Evolutionary conservation across 768 basidiomycete genomes (phyloP).

Genomic region (Cyclocybe cylindracea): DNA sequence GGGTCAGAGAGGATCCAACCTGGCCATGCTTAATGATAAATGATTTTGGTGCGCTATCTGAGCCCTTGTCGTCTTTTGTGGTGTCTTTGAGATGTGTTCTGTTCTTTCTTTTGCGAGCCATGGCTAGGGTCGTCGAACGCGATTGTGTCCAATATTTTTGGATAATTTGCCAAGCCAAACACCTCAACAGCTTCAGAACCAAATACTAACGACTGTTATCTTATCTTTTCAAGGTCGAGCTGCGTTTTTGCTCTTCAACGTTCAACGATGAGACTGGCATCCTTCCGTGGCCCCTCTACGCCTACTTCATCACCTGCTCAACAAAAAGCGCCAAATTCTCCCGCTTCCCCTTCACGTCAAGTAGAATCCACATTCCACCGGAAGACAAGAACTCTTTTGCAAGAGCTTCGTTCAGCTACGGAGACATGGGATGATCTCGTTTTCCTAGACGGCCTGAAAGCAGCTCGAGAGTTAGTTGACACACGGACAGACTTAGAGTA

Average conservation of each 20-base stretch:
- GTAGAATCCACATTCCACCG: constrained; percentile 82
- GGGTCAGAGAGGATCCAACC: constrained; percentile 82
- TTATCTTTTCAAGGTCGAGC: too few relatives aligned
- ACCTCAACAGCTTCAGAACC: too few relatives aligned
- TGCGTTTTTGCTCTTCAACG: neutral
- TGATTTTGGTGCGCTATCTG: constrained; percentile 67
- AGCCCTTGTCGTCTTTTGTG: constrained; percentile 30
- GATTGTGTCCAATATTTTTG: constrained; percentile 1
- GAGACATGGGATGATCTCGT: constrained; percentile 86
- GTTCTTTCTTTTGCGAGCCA: constrained; percentile 79
- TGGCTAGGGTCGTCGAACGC: constrained; percentile 24
- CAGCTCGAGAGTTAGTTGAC: constrained; percentile 72
- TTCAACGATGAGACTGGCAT: constrained; percentile 58
- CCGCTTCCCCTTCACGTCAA: constrained; percentile 48
- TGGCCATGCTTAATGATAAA: constrained; percentile 97
- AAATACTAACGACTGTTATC: too few relatives aligned
- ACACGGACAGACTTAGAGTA: constrained; percentile 86
- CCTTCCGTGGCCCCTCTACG: constrained; percentile 79
- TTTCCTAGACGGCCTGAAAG: constrained; percentile 74
- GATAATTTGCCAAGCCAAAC: constrained; percentile 4
- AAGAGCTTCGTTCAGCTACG: constrained; percentile 62
- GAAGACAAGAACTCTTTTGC: constrained; percentile 66
- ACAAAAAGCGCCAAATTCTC: constrained; percentile 37
- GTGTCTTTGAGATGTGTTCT: constrained; percentile 78
- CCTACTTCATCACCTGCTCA: constrained; percentile 68